Base-by-base conservation (phyloP, 768 basidiomycete genomes). In the Boletus tylopilopsis region DNA sequence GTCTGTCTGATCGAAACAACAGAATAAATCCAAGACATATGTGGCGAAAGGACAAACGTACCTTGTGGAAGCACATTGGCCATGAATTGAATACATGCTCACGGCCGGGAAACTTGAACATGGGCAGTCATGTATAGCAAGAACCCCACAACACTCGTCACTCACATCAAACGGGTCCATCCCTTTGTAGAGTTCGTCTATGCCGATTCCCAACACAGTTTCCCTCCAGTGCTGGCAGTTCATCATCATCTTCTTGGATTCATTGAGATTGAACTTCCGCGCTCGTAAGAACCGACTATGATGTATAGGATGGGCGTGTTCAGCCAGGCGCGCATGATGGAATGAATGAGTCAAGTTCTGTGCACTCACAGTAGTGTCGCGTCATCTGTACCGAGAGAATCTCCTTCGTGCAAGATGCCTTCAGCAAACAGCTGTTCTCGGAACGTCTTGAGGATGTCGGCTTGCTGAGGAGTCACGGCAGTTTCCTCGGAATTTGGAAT, bases 1-100 rank as follows among this genome's bases (percentile, higher is more conserved):
- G 68, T 89, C 86, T 41, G 80, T 84, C 81, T 86, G 18, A 40
- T 18, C 21, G 24, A 40, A 40, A 35, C 4, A 19, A 51, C 11
- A 1, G 46, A 33, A 18, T 23, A 12, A 47, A 7, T 11, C 7
- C 42, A 40, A 30, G 21, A 22, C 7, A 2, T 12, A 16, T 19
- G 13, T 10, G 25, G 9, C n/a, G 27, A 38, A 29, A 30, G 5
- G 42, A 29, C 8, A 21, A 22, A 51, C 76, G 25, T 43, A 80
- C 85, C 72, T 87, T 88, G 65, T 90, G 87, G 57, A 85, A 88
- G 56, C 78, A 87, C 73, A 88, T 78, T 4, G 85, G 85, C 87
- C 87, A 90, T 53, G 78, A 81, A 45, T 85, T 79, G 55, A 87
- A 87, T 7, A 89, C 79, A 1, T 76, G 75, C 44, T 80, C 75